A percentile compares a stretch with the other conserved stretches of the same genome.
Evolutionary conservation across 78 protist genomes (phyloP).

Genomic region (Goniomonas avonlea): DNA sequence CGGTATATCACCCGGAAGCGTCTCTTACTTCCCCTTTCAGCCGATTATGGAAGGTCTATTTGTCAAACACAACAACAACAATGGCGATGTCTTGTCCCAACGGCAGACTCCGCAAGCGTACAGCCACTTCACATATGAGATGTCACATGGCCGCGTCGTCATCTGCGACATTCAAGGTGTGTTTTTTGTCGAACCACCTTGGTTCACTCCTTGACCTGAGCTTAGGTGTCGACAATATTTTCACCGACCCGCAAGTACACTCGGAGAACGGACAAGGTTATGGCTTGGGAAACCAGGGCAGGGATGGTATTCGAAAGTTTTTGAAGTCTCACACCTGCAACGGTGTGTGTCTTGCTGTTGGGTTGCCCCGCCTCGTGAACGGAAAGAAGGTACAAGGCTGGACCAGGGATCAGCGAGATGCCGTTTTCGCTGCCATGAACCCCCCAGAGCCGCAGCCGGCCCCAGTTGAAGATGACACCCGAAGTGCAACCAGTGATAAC

Average conservation of each 20-base stretch:
- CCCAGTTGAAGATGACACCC: too few species aligned
- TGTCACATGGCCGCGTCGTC: conserved; percentile 44
- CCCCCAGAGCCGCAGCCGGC: too few species aligned
- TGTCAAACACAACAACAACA: conserved; percentile 74
- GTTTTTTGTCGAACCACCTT: neutral
- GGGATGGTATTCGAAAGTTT: neutral
- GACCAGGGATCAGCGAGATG: too few species aligned
- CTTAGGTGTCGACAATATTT: neutral
- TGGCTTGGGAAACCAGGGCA: conserved; percentile 20
- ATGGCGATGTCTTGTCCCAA: conserved; percentile 43
- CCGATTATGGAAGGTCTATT: conserved; percentile 56
- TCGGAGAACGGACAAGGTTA: neutral
- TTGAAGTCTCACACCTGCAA: conserved; percentile 5
- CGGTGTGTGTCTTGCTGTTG: too few species aligned
- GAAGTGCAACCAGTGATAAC: too few species aligned
- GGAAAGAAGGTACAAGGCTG: too few species aligned
- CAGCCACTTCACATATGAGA: conserved; percentile 74
- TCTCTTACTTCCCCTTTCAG: too few species aligned
- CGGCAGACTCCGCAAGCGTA: conserved; percentile 76
- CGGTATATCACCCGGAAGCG: too few species aligned
- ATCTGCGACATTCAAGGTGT: conserved; percentile 80
- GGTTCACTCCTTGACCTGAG: neutral
- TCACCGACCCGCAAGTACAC: conserved; percentile 24
- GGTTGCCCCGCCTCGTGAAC: too few species aligned
- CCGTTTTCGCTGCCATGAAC: too few species aligned